phyloP scores from a whole-genome alignment of 345 rosid species.

The Bruguiera sexangula region DNA sequence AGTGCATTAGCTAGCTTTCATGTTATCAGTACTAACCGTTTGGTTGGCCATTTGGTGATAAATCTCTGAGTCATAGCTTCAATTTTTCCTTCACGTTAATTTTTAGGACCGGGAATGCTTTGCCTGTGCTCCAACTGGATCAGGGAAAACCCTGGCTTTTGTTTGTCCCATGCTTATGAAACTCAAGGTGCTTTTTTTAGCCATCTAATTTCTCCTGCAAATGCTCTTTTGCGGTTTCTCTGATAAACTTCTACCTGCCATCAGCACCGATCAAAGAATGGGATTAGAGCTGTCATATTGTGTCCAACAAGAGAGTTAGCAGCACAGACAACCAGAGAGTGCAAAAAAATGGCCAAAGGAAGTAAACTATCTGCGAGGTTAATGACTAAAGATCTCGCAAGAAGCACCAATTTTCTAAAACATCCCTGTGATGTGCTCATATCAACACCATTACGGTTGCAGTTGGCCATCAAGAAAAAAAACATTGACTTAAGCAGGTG shows the following conservation, averaged over 20 bases:
- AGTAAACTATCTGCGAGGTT: constrained; percentile 58
- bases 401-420: constrained; percentile 60
- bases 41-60: background rate
- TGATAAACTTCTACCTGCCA: constrained; percentile 6
- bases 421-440: constrained; percentile 72
- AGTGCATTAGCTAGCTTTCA: background rate
- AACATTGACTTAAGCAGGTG: constrained; percentile 86
- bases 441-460: constrained; percentile 78
- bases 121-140: constrained; percentile 97
- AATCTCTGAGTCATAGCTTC: background rate
- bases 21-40: background rate
- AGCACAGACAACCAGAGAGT: constrained; percentile 84
- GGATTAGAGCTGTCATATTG: constrained; percentile 78
- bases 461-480: constrained; percentile 57
- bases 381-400: constrained; percentile 73
- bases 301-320: constrained; percentile 93
- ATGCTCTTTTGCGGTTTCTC: constrained; percentile 18
- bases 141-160: constrained; percentile 93
- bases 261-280: constrained; percentile 61
- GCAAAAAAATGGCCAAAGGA: constrained; percentile 80
- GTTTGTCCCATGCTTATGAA: constrained; percentile 88
- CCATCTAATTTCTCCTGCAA: background rate
- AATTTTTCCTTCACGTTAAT: background rate
- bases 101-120: constrained; percentile 87
- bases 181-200: constrained; percentile 58